phyloP scores from a whole-genome alignment of 2,329 filamentous ascomycete genomes.

The Elsinoe fawcettii region DNA sequence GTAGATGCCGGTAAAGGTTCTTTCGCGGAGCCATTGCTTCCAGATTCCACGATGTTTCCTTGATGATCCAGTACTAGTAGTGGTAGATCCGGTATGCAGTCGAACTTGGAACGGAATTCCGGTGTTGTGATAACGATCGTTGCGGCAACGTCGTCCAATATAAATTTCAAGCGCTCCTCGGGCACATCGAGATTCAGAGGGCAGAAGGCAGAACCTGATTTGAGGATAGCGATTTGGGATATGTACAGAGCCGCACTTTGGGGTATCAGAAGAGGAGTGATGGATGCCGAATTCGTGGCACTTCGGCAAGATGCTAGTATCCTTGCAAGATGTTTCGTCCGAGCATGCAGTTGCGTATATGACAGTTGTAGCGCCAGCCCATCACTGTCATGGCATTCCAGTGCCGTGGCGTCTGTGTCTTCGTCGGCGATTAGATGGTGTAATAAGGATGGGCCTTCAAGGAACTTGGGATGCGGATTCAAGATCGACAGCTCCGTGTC shows the following conservation, averaged over 20 bases:
- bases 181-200: constrained; percentile 74
- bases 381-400: constrained; percentile 54
- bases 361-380: constrained; percentile 44
- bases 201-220: constrained; percentile 78
- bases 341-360: constrained; percentile 55
- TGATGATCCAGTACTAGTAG: constrained; percentile 38
- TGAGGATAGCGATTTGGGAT: constrained; percentile 66
- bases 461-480: constrained; percentile 46
- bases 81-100: constrained; percentile 29
- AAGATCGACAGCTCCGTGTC: constrained; percentile 43
- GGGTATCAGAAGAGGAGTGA: constrained; percentile 70
- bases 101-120: constrained; percentile 37
- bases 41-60: background rate
- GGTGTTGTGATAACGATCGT: constrained; percentile 57
- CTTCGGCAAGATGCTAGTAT: constrained; percentile 36
- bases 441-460: constrained; percentile 50
- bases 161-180: constrained; percentile 67
- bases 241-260: constrained; percentile 74
- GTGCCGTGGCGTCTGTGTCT: constrained; percentile 40
- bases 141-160: constrained; percentile 68
- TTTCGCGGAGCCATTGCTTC: background rate
- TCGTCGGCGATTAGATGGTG: constrained; percentile 54
- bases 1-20: background rate
- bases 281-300: constrained; percentile 26
- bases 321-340: constrained; percentile 50